Evolutionary conservation across 164 flowering plant species (phyloP), one percentile per base, ranked within the genome.

Genomic region (Platanus orientalis): DNA sequence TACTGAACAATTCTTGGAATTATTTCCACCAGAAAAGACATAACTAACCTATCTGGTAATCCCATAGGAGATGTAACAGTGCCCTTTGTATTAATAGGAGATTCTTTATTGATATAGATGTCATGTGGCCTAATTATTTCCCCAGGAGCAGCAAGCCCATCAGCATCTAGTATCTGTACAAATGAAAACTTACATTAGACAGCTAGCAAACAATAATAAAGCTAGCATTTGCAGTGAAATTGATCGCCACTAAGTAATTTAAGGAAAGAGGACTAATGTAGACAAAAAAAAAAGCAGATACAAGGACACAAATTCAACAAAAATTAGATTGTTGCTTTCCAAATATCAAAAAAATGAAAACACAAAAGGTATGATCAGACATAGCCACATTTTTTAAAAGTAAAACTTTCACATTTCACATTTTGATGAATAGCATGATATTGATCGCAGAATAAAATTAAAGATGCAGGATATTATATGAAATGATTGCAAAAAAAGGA

Each of bases 91-190:
- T 54, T 65, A 1, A 71, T 57, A 9, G 97, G 90, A 30, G 77
- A 70, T 63, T 88, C 70, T 71, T 85, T 92, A 54, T 89, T 83
- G 32, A 90, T 69, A 72, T 77, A 85, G 28, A 85, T 65, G 66
- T 92, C 96, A 67, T 73, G 54, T 2, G 76, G 73, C 61, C 83
- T 80, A 53, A 95, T 81, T 70, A 81, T 87, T 73, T 90, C 84
- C 24, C 97, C 97, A 60, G 99, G 99, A 61, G 94, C 60, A 65
- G 98, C 98, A 61, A 95, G 53, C 60, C 99, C 99, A 81, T 95
- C 99, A 71, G 78, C 78, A 81, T 92, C 99, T 71, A 95, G 60
- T 60, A 83, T 80, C 97, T 94, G 69, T 19, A 79, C 10, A 67
- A 34, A 29, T 16, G 4, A 50, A 21, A 69, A 59, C 34, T 28